Percentiles rank a stretch among this genome's conserved stretches.
Evolutionary conservation across 2,329 filamentous ascomycete genomes (phyloP).

Genomic region (Fusarium xyrophilum): DNA sequence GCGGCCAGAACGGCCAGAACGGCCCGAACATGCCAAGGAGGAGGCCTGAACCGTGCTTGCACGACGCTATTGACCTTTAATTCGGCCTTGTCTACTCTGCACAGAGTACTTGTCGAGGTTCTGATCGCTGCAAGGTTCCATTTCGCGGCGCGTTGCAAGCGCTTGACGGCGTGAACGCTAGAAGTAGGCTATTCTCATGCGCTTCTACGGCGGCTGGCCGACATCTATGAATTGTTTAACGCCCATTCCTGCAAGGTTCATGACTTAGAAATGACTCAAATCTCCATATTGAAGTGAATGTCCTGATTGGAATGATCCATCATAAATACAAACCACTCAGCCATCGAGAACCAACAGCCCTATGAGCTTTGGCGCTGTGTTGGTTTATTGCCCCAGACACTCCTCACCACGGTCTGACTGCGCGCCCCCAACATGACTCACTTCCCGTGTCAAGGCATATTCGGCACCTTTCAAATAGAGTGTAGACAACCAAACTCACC

Average conservation of each 20-base stretch:
- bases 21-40: neutral
- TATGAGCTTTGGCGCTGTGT: neutral
- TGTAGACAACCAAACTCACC: neutral
- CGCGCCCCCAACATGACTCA: slow-evolving; percentile 1
- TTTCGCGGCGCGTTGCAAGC: neutral
- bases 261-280: neutral
- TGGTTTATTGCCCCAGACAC: neutral
- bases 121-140: neutral
- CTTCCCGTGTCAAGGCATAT: neutral
- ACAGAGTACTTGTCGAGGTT: too few relatives aligned
- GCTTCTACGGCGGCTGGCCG: neutral
- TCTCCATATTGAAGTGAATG: fast-evolving
- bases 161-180: neutral
- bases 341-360: neutral
- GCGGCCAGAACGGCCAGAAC: neutral
- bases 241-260: fast-evolving
- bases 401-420: neutral
- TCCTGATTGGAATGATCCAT: neutral
- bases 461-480: neutral
- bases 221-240: fast-evolving
- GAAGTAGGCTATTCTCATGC: too few relatives aligned
- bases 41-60: fast-evolving
- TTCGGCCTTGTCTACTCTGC: fast-evolving
- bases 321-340: neutral
- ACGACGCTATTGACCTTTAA: fast-evolving